These are phyloP conservation scores for Paracoccidioides lutzii DNA, from an alignment of 2,329 filamentous ascomycete species.

Conservation along the genomic window DNA sequence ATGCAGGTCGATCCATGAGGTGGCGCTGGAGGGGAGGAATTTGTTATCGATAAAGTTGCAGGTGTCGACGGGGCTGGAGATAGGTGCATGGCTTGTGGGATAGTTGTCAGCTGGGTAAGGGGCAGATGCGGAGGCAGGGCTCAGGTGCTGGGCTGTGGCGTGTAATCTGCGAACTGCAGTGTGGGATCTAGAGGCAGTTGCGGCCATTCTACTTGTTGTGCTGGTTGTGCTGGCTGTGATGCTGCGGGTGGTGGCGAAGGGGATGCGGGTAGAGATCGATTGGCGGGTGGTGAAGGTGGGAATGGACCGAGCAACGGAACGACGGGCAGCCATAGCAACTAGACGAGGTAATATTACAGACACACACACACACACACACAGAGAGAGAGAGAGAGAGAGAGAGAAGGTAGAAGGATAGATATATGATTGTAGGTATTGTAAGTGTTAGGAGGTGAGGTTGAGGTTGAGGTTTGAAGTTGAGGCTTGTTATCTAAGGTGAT, in stretches of 20 bases:
- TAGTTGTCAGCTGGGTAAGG: constrained; percentile 33
- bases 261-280: constrained; percentile 25
- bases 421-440: not conserved
- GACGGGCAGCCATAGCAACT: constrained; percentile 10
- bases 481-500: too few relatives aligned
- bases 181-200: constrained; percentile 2
- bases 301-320: constrained; percentile 14
- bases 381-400: not conserved
- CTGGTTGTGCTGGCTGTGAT: constrained; percentile 2
- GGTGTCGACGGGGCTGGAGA: constrained; percentile 40
- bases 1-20: constrained; percentile 51
- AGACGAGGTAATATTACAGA: not conserved
- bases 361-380: too few relatives aligned
- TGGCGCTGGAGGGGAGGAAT: constrained; percentile 45
- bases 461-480: too few relatives aligned
- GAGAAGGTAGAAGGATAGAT: not conserved
- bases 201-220: not conserved
- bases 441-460: too few relatives aligned
- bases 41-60: constrained; percentile 52
- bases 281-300: constrained; percentile 25
- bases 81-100: constrained; percentile 40
- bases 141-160: constrained; percentile 38
- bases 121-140: constrained; percentile 26
- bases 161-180: constrained; percentile 26
- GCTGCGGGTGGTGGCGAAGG: constrained; percentile 12